Evolutionary conservation across 2,329 filamentous ascomycete genomes (phyloP).

Genomic region (Ophiostoma sp.): DNA sequence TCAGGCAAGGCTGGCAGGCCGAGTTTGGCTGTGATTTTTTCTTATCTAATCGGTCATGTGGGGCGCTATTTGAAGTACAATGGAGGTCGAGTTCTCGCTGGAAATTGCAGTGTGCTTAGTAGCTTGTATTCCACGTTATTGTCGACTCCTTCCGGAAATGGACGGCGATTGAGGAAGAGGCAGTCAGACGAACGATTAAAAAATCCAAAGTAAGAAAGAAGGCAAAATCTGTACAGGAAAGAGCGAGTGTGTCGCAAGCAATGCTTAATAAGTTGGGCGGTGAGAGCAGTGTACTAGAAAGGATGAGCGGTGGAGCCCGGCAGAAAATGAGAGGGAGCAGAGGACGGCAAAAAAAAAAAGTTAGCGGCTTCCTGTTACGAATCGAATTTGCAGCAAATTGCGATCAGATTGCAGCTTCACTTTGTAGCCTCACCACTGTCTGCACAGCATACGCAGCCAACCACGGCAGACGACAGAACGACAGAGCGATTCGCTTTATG

Average conservation of each 20-base stretch:
- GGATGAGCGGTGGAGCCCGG: background rate
- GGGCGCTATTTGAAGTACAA: background rate
- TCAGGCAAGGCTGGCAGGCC: background rate
- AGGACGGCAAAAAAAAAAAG: conserved; percentile 15
- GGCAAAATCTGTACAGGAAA: background rate
- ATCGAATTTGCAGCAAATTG: conserved; percentile 11
- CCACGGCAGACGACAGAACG: background rate
- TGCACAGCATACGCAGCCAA: background rate
- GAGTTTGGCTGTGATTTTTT: background rate
- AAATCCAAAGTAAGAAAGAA: background rate
- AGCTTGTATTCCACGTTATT: background rate
- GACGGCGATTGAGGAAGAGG: background rate
- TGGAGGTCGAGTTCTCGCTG: background rate
- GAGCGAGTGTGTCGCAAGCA: background rate
- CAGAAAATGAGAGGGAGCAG: background rate
- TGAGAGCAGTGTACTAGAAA: background rate
- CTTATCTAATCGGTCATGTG: conserved; percentile 8
- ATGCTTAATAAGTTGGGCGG: conserved; percentile 12
- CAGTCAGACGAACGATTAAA: background rate
- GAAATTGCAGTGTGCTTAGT: background rate
- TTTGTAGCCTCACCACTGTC: conserved; percentile 1
- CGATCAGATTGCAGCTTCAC: background rate
- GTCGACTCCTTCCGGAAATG: background rate
- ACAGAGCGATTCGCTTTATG: background rate
- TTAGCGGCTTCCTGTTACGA: conserved; percentile 3